These are phyloP conservation scores for Iris pallida DNA, from an alignment of 116 monocot species.

Conservation along the genomic window DNA sequence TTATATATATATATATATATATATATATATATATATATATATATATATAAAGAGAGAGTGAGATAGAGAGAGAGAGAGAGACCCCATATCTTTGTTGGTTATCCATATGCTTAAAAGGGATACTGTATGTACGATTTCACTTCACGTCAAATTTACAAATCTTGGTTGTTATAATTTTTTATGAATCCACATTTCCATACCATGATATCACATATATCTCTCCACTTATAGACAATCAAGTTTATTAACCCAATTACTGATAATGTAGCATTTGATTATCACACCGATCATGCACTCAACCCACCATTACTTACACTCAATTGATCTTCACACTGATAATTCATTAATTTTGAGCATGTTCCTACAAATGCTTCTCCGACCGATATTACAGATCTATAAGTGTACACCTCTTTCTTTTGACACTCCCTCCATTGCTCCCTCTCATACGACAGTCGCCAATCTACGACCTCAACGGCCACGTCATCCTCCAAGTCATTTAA, in stretches of 20 bases:
- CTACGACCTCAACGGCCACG: neutral
- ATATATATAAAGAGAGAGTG: no score
- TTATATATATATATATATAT: no score
- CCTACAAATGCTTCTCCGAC: neutral
- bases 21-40: no score
- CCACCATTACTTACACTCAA: neutral
- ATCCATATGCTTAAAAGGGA: neutral
- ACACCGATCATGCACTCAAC: neutral
- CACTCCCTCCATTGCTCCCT: neutral
- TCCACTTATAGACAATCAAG: neutral
- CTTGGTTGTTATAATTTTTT: neutral
- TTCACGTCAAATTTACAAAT: neutral
- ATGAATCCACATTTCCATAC: neutral
- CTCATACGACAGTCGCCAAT: neutral
- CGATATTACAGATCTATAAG: neutral
- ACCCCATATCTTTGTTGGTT: neutral
- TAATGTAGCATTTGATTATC: neutral
- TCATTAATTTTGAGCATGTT: neutral
- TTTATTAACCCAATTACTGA: neutral
- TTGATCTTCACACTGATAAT: neutral
- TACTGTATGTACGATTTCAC: neutral
- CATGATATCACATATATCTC: neutral
- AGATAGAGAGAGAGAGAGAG: no score
- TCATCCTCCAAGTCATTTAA: neutral
- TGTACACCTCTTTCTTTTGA: neutral